These are phyloP conservation scores for Hirschfeldia incana DNA, from an alignment of 345 rosid species.

Conservation along the genomic window DNA sequence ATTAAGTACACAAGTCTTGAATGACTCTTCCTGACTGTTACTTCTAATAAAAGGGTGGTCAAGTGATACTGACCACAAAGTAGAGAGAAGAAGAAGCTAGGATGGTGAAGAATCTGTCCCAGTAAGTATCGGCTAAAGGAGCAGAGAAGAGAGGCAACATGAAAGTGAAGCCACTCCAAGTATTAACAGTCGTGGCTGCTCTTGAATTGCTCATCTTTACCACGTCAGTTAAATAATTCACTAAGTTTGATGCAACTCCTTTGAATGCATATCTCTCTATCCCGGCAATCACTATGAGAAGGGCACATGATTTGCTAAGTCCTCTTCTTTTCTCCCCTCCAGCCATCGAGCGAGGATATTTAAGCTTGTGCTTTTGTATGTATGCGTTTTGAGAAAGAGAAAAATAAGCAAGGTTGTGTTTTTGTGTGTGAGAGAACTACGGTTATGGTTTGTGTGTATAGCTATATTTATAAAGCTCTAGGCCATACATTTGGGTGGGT, in stretches of 20 bases:
- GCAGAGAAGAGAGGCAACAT: conserved; percentile 81
- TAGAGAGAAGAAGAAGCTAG: conserved; percentile 74
- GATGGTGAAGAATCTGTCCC: conserved; percentile 79
- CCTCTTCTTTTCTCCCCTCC: conserved; percentile 43
- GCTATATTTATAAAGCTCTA: conserved; percentile 31
- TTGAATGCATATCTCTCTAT: conserved; percentile 96
- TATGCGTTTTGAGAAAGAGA: neutral
- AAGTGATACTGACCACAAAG: conserved; percentile 54
- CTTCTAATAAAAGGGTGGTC: neutral
- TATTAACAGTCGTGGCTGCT: conserved; percentile 86
- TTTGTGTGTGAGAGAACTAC: conserved; percentile 36
- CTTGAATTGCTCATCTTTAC: conserved; percentile 80
- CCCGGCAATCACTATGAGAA: conserved; percentile 86
- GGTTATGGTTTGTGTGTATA: conserved; percentile 31
- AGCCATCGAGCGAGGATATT: conserved; percentile 38
- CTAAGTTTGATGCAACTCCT: conserved; percentile 91
- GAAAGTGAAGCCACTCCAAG: conserved; percentile 90
- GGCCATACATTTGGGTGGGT: conserved; percentile 17
- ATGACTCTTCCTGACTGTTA: conserved; percentile 2
- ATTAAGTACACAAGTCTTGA: neutral
- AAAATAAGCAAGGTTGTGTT: conserved; percentile 21
- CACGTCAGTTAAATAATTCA: conserved; percentile 82
- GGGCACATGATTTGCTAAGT: conserved; percentile 64
- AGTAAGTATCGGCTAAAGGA: conserved; percentile 74
- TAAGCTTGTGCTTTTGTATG: neutral